A percentile compares a stretch with the other conserved stretches of the same genome.
phyloP scores from a whole-genome alignment of 164 flowering plant species.

The Kalanchoe fedtschenkoi region DNA sequence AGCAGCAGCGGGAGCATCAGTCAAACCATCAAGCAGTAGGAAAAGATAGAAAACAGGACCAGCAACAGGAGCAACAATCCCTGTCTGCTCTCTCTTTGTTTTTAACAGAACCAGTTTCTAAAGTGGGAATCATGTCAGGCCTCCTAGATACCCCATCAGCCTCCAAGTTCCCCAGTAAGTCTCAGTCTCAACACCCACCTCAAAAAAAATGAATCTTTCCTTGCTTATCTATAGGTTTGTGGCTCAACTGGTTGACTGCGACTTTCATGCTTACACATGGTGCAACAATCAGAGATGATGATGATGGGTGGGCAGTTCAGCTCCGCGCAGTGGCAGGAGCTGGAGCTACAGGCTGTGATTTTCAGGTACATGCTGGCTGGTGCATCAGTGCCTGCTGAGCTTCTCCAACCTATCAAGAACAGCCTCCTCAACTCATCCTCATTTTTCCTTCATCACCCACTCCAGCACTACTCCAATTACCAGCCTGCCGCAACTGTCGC shows the following conservation, averaged over 20 bases:
- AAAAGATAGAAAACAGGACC: not conserved
- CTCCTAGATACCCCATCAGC: slow-evolving; percentile 32
- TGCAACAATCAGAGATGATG: too few relatives aligned
- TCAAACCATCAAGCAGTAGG: slow-evolving; percentile 6
- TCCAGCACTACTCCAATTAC: slow-evolving; percentile 28
- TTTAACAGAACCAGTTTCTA: slow-evolving; percentile 37
- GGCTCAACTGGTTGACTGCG: too few relatives aligned
- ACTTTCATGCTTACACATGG: too few relatives aligned
- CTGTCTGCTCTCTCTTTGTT: slow-evolving; percentile 57
- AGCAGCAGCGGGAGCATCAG: slow-evolving; percentile 48
- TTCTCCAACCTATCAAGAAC: slow-evolving; percentile 60
- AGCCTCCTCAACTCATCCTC: slow-evolving; percentile 31
- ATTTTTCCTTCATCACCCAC: slow-evolving; percentile 30
- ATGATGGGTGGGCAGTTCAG: slow-evolving; percentile 47
- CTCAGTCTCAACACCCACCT: too few relatives aligned
- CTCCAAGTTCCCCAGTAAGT: slow-evolving; percentile 37
- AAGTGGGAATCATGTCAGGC: slow-evolving; percentile 33
- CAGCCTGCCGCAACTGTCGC: slow-evolving; percentile 48
- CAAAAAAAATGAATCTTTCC: too few relatives aligned
- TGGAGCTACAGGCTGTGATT: slow-evolving; percentile 83
- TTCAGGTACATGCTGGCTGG: slow-evolving; percentile 81
- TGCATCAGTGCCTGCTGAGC: slow-evolving; percentile 67
- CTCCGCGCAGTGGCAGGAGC: slow-evolving; percentile 81
- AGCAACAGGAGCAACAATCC: slow-evolving; percentile 15
- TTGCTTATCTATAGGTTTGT: too few relatives aligned